A percentile compares a stretch with the other conserved stretches of the same genome.
Conservation (phyloP, 2,329 filamentous ascomycete genomes). For the Clonostachys sp. region DNA sequence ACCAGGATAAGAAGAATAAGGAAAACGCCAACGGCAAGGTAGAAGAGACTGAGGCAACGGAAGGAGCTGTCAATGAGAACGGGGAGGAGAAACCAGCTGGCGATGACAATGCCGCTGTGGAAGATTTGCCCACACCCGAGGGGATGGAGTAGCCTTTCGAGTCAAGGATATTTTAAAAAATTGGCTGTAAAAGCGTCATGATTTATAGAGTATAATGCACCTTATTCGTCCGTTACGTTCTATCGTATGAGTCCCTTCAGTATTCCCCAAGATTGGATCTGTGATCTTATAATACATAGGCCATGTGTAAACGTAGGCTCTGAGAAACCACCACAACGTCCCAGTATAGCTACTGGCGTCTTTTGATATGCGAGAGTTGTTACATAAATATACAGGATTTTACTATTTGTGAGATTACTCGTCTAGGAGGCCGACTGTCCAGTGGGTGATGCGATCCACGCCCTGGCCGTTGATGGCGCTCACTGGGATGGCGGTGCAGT, state of each 20-base stretch:
- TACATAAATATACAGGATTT: not conserved
- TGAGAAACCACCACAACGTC: not conserved
- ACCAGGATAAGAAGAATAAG: slow-evolving; percentile 31
- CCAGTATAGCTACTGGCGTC: not conserved
- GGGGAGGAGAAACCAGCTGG: slow-evolving; percentile 8
- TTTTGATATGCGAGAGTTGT: not conserved
- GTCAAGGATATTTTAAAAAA: not conserved
- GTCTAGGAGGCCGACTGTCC: slow-evolving; percentile 66
- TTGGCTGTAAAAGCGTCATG: slow-evolving; percentile 1
- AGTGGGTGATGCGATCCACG: slow-evolving; percentile 68
- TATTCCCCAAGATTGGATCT: slow-evolving; percentile 8
- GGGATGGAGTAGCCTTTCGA: slow-evolving; percentile 2
- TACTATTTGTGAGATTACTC: slow-evolving; percentile 6
- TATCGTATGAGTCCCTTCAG: not conserved
- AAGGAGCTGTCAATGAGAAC: slow-evolving; percentile 8
- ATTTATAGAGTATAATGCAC: not conserved
- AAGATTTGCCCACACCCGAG: slow-evolving; percentile 30
- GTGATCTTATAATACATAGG: not conserved
- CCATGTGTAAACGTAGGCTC: not conserved
- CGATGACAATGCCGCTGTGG: slow-evolving; percentile 20
- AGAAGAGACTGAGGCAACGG: slow-evolving; percentile 14
- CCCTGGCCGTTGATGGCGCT: slow-evolving; percentile 88
- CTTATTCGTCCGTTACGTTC: no score
- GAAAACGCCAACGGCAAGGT: slow-evolving; percentile 24
- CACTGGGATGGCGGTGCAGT: slow-evolving; percentile 73